These are phyloP conservation scores for Dictyophora rubrovolvata DNA, from an alignment of 768 basidiomycete species.

Conservation along the genomic window DNA sequence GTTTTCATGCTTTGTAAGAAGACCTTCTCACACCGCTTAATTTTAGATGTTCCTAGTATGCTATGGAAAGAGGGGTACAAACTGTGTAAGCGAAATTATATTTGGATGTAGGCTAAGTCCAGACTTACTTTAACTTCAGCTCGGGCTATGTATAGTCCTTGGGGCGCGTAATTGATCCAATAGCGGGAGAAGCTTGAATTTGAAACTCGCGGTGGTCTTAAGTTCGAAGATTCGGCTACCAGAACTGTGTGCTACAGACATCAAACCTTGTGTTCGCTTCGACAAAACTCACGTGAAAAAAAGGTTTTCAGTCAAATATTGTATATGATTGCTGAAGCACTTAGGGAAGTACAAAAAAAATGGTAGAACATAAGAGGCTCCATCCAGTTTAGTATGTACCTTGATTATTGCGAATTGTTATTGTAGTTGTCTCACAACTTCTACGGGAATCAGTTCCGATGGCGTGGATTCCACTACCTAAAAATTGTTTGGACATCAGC, in stretches of 20 bases:
- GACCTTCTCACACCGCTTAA: not conserved
- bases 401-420: not conserved
- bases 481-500: not conserved
- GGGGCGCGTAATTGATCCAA: too few species aligned
- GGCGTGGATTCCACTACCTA: slow-evolving; percentile 2
- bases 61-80: too few species aligned
- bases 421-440: not conserved
- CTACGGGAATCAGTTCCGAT: slow-evolving; percentile 3
- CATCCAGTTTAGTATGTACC: not conserved
- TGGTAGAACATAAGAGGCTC: not conserved
- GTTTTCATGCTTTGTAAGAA: not conserved
- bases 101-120: not conserved
- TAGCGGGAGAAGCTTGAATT: too few species aligned
- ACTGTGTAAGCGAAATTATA: not conserved
- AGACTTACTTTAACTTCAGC: too few species aligned
- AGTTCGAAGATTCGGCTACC: not conserved
- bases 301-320: not conserved
- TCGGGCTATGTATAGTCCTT: too few species aligned
- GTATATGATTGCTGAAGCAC: not conserved
- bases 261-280: not conserved
- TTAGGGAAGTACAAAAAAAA: not conserved
- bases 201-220: too few species aligned
- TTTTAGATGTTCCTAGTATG: not conserved
- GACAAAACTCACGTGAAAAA: not conserved
- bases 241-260: not conserved